Percentiles rank a stretch among this genome's conserved stretches.
Conservation (phyloP, 352 stramenopile genomes). For the Phytopythium sindhum region DNA sequence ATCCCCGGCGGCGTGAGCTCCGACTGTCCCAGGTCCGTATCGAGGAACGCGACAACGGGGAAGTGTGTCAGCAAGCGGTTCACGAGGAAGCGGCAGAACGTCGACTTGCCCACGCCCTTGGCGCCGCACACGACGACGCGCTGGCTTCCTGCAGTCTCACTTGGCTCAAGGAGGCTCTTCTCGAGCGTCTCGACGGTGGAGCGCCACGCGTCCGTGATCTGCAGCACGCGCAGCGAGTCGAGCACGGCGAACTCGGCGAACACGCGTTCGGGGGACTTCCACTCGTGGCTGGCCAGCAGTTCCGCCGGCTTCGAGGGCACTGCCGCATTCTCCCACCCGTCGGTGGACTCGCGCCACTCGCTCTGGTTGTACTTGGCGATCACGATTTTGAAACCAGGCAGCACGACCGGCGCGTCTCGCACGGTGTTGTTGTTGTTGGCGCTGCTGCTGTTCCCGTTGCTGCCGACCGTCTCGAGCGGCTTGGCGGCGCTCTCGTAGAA, state of each 20-base stretch:
- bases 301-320: conserved; percentile 3
- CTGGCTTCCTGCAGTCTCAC: conserved; percentile 12
- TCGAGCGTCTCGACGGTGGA: conserved; percentile 41
- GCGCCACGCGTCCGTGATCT: conserved; percentile 61
- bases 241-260: conserved; percentile 49
- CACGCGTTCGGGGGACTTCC: conserved; percentile 48
- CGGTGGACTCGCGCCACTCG: conserved; percentile 16
- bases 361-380: conserved; percentile 45
- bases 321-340: conserved; percentile 13
- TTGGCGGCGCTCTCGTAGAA: conserved; percentile 55
- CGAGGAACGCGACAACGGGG: conserved; percentile 88
- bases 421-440: background rate
- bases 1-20: conserved; percentile 93
- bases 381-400: conserved; percentile 84
- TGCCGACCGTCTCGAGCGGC: conserved; percentile 15
- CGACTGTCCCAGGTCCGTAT: conserved; percentile 94
- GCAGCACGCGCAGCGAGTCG: conserved; percentile 60
- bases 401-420: conserved; percentile 18
- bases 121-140: conserved; percentile 91
- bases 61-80: conserved; percentile 87
- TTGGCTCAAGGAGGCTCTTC: conserved; percentile 21
- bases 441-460: conserved; percentile 1
- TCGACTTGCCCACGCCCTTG: conserved; percentile 96
- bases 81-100: conserved; percentile 91
- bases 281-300: conserved; percentile 24